Evolutionary conservation across 495 filamentous ascomycete species (phyloP).

Genomic region (Penicillium coprophilum): DNA sequence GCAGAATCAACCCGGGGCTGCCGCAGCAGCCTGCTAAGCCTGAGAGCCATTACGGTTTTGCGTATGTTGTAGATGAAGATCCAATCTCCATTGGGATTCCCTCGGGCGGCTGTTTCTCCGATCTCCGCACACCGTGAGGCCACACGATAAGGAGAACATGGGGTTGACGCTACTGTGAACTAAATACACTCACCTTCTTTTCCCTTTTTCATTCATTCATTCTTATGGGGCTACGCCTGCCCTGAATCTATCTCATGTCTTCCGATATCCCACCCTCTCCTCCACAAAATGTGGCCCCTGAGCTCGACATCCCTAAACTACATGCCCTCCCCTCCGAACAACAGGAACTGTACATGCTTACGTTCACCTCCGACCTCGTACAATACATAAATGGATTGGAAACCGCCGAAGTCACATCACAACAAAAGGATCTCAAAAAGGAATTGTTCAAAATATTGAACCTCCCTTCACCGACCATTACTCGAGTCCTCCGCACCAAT

Average conservation of each 20-base stretch:
- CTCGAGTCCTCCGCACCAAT: conserved; percentile 87
- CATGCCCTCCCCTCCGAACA: conserved; percentile 90
- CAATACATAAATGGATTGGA: conserved; percentile 74
- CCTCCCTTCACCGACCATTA: conserved; percentile 78
- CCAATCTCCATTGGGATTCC: conserved; percentile 19
- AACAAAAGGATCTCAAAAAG: conserved; percentile 86
- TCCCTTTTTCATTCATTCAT: conserved; percentile 6
- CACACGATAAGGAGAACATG: conserved; percentile 31
- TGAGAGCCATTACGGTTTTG: conserved; percentile 20
- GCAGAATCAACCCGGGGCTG: not conserved
- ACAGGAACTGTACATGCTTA: conserved; percentile 90
- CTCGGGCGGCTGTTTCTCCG: conserved; percentile 40
- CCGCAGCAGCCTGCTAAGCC: conserved; percentile 18
- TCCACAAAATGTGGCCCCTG: conserved; percentile 42
- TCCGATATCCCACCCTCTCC: conserved; percentile 31
- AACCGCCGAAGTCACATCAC: conserved; percentile 73
- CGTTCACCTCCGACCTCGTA: conserved; percentile 79
- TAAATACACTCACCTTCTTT: not conserved
- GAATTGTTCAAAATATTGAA: conserved; percentile 89
- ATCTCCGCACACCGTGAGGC: conserved; percentile 31
- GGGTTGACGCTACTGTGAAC: conserved; percentile 4
- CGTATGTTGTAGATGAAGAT: not conserved
- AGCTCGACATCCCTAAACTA: conserved; percentile 86
- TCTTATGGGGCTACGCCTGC: conserved; percentile 28
- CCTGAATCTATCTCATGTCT: conserved; percentile 39